These are phyloP conservation scores for Thalassiosira hispida DNA, from an alignment of 352 stramenopile species.

Conservation along the genomic window DNA sequence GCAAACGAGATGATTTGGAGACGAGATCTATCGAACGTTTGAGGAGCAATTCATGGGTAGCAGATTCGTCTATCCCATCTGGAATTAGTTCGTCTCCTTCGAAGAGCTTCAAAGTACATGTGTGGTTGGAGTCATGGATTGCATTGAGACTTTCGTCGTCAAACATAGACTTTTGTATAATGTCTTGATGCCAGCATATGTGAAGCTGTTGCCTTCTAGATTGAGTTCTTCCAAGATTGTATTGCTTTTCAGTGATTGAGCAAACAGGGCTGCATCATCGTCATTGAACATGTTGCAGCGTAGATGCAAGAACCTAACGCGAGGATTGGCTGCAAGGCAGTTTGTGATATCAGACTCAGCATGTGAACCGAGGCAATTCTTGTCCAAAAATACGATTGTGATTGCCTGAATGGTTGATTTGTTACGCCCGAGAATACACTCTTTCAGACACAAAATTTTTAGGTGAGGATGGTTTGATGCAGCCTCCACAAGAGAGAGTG, in stretches of 20 bases:
- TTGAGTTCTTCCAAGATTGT: not conserved
- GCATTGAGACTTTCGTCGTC: not conserved
- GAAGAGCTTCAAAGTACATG: not conserved
- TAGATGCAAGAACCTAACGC: not conserved
- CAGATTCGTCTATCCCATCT: too few relatives aligned
- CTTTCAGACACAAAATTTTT: not conserved
- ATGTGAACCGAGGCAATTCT: conserved; percentile 7
- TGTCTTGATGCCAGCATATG: not conserved
- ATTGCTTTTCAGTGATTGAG: not conserved
- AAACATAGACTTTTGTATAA: not conserved
- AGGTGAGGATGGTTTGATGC: not conserved
- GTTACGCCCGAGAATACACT: not conserved
- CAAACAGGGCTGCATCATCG: conserved; percentile 5
- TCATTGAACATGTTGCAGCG: conserved; percentile 2
- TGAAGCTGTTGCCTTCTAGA: not conserved
- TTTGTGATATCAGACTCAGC: not conserved
- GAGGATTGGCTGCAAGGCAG: conserved; percentile 2
- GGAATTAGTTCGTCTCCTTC: too few relatives aligned
- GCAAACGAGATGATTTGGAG: too few relatives aligned
- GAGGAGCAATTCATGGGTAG: too few relatives aligned
- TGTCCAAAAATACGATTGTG: not conserved
- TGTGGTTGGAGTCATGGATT: conserved; percentile 11
- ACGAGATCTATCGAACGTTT: too few relatives aligned
- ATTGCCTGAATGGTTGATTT: too few relatives aligned
- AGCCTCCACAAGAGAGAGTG: not conserved